Evolutionary conservation across 805 yeast species (phyloP).

Genomic region (Metschnikowia amazonensis): DNA sequence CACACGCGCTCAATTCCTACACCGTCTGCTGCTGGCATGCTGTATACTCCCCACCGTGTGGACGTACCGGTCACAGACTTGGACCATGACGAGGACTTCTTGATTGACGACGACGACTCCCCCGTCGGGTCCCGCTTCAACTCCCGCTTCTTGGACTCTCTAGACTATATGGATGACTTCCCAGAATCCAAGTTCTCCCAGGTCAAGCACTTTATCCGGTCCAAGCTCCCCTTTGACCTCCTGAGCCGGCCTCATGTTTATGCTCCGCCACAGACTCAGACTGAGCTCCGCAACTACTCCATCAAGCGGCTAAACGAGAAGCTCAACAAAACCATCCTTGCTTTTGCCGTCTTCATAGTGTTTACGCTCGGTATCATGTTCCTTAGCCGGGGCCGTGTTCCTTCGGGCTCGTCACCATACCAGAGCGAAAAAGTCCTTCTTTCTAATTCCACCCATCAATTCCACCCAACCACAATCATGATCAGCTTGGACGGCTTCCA

Average conservation of each 20-base stretch:
- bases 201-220: neutral
- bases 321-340: conserved; percentile 17
- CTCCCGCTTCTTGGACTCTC: conserved; percentile 16
- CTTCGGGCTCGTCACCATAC: neutral
- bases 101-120: conserved; percentile 15
- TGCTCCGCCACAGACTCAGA: neutral
- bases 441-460: conserved; percentile 63
- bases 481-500: conserved; percentile 88
- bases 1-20: no score
- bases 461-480: conserved; percentile 75
- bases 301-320: conserved; percentile 24
- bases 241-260: neutral
- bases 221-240: conserved; percentile 4
- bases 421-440: conserved; percentile 20
- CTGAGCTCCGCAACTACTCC: conserved; percentile 21
- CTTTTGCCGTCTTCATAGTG: conserved; percentile 11
- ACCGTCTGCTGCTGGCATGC: neutral
- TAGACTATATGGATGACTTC: conserved; percentile 1
- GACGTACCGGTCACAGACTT: conserved; percentile 57
- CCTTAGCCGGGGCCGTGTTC: neutral
- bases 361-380: conserved; percentile 12
- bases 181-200: neutral
- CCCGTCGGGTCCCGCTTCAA: no score
- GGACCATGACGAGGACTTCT: conserved; percentile 40
- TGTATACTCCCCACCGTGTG: conserved; percentile 31